Conservation (phyloP, 495 filamentous ascomycete genomes). For the Tetracladium setigerum region DNA sequence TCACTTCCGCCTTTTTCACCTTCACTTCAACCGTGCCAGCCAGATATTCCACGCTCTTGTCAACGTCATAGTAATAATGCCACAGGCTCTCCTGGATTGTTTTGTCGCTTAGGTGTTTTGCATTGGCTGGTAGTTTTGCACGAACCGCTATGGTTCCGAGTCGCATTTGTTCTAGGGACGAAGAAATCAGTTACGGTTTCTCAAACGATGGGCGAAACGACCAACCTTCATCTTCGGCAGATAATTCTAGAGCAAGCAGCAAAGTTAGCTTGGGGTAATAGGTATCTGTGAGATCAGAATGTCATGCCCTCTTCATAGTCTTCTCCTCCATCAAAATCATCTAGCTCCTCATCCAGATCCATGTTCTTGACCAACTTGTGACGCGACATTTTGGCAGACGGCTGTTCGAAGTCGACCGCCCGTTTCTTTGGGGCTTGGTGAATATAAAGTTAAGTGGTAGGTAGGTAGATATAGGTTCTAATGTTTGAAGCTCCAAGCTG, state of each 20-base stretch:
- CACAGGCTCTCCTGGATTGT: slow-evolving; percentile 86
- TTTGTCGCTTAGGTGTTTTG: slow-evolving; percentile 47
- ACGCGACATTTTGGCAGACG: slow-evolving; percentile 45
- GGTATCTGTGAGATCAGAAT: slow-evolving; percentile 22
- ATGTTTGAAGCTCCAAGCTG: background rate
- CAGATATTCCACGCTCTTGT: slow-evolving; percentile 74
- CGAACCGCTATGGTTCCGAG: slow-evolving; percentile 48
- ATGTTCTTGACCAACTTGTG: slow-evolving; percentile 53
- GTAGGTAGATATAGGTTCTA: background rate
- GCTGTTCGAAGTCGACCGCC: too few relatives aligned
- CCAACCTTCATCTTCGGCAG: slow-evolving; percentile 51
- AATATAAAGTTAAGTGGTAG: background rate
- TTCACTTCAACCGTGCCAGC: slow-evolving; percentile 45
- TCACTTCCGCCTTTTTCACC: slow-evolving; percentile 33
- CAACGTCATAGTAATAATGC: slow-evolving; percentile 93
- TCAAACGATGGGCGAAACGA: slow-evolving; percentile 13
- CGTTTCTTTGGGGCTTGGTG: background rate
- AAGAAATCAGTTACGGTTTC: background rate
- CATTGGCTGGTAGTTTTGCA: slow-evolving; percentile 41
- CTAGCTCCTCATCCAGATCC: slow-evolving; percentile 52
- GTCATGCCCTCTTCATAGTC: too few relatives aligned
- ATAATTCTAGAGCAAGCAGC: slow-evolving; percentile 35
- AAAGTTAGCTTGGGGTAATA: slow-evolving; percentile 5
- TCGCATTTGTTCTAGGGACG: slow-evolving; percentile 39
- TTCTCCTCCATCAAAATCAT: slow-evolving; percentile 50